phyloP scores from a whole-genome alignment of 1,284 basidiomycete species.

The Ustilago curta region DNA sequence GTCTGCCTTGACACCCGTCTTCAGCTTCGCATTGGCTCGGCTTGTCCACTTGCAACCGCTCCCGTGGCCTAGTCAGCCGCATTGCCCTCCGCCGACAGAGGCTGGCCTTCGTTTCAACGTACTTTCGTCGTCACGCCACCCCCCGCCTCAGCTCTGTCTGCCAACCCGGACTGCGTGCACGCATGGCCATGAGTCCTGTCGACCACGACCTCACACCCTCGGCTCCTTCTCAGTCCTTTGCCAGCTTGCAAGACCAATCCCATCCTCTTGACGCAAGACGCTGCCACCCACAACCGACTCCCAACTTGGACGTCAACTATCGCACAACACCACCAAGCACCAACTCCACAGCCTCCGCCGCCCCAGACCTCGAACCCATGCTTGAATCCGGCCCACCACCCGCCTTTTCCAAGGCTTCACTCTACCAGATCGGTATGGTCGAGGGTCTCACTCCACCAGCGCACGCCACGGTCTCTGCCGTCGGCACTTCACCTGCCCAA shows the following conservation, averaged over 20 bases:
- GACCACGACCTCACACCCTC: constrained; percentile 47
- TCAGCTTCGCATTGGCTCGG: constrained; percentile 3
- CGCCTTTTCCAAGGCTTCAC: constrained; percentile 33
- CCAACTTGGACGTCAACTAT: constrained; percentile 3
- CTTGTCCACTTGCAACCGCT: background rate
- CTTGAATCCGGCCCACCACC: constrained; percentile 21
- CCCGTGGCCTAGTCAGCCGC: background rate
- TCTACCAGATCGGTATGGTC: constrained; percentile 47
- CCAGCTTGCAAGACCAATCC: constrained; percentile 34
- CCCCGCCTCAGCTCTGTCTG: background rate
- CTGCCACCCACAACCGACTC: constrained; percentile 1
- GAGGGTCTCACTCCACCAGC: constrained; percentile 50
- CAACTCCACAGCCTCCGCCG: constrained; percentile 7
- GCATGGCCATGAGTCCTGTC: constrained; percentile 11
- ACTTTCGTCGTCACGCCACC: background rate
- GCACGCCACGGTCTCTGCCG: constrained; percentile 20
- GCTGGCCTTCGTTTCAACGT: background rate
- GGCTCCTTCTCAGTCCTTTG: constrained; percentile 35
- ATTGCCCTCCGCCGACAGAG: background rate
- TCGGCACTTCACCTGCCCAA: constrained; percentile 31
- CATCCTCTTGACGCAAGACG: constrained; percentile 23
- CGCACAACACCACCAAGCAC: background rate
- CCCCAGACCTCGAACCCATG: constrained; percentile 13
- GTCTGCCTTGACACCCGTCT: constrained; percentile 1
- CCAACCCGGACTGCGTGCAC: background rate